Base-by-base conservation (phyloP, 2,329 filamentous ascomycete genomes). In the Neopestalotiopsis sp. region DNA sequence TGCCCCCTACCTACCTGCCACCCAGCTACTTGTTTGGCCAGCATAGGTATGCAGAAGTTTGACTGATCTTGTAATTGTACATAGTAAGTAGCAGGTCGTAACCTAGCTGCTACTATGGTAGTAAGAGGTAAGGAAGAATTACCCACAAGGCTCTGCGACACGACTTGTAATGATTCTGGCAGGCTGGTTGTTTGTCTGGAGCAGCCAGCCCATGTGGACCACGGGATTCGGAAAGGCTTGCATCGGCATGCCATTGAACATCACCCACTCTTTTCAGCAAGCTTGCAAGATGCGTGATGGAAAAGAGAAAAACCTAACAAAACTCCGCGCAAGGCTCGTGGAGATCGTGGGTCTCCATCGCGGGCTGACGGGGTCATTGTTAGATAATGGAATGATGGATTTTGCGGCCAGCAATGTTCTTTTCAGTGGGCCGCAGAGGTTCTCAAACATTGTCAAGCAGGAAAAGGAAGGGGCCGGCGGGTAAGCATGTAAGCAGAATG, bases 161-260 rank as follows among this genome's bases (percentile, higher is more conserved):
- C 24, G 24, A 28, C 24, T 28, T 28, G 24, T 28, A 28, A 28
- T 28, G 24, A 28, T 28, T 28, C 24, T 28, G 24, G 24, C 24
- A 28, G 24, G 24, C 24, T 38, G 34, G 34, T 38, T 38, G 34
- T 28, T 28, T 28, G 24, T 28, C 24, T 28, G 24, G 24, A 28
- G 24, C 24, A 28, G 34, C 6, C 34, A 7, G 6, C 34, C 34
- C 34, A 53, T 53, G 45, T 53, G 45, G 45, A 20, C 45, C 45
- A 53, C 45, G n/a, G 45, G 45, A 53, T 53, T 53, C 45, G 45
- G 45, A n/a, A 53, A 53, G 45, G 45, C 45, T 53, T 53, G 45
- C 45, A n/a, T 53, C 45, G 45, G 45, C 45, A 53, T 53, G 45
- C 45, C 20, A 7, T 53, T 53, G 45, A 53, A 17, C 45, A 20